These are phyloP conservation scores for Penicillium griseofulvum DNA, from an alignment of 2,329 filamentous ascomycete species.

Conservation along the genomic window DNA sequence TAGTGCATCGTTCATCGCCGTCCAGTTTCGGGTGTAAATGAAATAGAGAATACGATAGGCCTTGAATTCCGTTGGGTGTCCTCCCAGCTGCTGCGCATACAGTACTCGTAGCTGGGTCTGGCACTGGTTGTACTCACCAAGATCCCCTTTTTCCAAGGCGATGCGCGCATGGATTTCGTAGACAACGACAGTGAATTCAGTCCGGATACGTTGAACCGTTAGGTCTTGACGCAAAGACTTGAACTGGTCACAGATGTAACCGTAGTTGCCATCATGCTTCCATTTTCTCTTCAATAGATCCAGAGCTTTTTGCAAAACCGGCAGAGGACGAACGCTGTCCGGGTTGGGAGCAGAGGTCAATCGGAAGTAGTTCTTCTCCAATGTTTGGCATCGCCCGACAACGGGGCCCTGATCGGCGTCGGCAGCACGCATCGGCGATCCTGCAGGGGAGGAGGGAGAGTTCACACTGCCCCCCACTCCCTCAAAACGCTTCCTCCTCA, in stretches of 20 bases:
- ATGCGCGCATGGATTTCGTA: slow-evolving; percentile 98
- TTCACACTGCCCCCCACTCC: slow-evolving; percentile 45
- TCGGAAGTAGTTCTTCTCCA: slow-evolving; percentile 94
- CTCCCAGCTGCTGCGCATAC: slow-evolving; percentile 82
- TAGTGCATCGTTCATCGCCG: slow-evolving; percentile 95
- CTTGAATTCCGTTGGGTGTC: slow-evolving; percentile 93
- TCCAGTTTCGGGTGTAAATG: slow-evolving; percentile 97
- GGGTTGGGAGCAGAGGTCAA: slow-evolving; percentile 87
- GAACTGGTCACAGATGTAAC: slow-evolving; percentile 98
- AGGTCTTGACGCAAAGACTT: slow-evolving; percentile 97
- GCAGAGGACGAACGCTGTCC: slow-evolving; percentile 80
- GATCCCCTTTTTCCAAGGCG: slow-evolving; percentile 94
- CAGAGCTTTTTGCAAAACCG: slow-evolving; percentile 76
- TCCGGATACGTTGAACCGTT: slow-evolving; percentile 95
- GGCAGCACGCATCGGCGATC: slow-evolving; percentile 48
- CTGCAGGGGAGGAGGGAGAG: slow-evolving; percentile 44
- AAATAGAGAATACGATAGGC: slow-evolving; percentile 99
- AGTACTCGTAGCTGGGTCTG: slow-evolving; percentile 94
- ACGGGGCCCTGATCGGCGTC: slow-evolving; percentile 62
- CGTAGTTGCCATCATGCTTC: slow-evolving; percentile 89
- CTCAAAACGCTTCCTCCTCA: slow-evolving; percentile 84
- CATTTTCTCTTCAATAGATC: slow-evolving; percentile 92
- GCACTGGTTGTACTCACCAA: slow-evolving; percentile 99
- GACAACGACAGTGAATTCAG: slow-evolving; percentile 91
- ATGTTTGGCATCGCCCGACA: slow-evolving; percentile 74